These are phyloP conservation scores for Chaetoceros muelleri DNA, from an alignment of 108 stramenopile genomes.

Conservation along the genomic window DNA sequence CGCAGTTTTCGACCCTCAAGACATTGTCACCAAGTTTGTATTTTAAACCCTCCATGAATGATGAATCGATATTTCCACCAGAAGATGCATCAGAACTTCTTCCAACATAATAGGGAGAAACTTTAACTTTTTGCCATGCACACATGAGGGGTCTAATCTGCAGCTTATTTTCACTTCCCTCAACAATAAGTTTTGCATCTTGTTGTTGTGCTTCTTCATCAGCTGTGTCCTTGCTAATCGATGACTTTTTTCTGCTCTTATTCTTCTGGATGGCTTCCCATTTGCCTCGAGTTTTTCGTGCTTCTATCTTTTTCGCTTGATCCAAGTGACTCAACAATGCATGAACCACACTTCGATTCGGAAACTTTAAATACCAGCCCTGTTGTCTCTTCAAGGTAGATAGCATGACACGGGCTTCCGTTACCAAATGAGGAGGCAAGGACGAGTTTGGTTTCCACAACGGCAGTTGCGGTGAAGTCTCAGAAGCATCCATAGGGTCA, in stretches of 20 bases:
- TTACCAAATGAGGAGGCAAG: background rate
- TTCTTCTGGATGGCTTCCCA: background rate
- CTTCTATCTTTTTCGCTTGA: background rate
- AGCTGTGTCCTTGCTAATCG: background rate
- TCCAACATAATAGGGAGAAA: background rate
- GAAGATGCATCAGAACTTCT: background rate
- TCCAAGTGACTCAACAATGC: background rate
- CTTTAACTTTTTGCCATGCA: background rate
- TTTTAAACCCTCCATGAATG: background rate
- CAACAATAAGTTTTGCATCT: background rate
- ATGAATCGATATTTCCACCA: background rate
- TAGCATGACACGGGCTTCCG: background rate
- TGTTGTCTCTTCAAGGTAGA: background rate
- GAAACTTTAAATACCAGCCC: background rate
- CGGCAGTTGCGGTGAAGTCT: background rate
- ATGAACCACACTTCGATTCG: background rate
- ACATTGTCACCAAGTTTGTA: background rate
- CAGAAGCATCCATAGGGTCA: background rate
- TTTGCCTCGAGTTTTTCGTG: background rate
- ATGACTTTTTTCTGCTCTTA: background rate
- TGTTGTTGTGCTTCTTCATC: background rate
- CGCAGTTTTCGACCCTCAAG: background rate
- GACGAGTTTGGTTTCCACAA: background rate
- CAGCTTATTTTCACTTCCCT: no score
- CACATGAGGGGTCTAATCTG: background rate